Conservation (phyloP, 768 basidiomycete genomes). For the Boletus rubescentipes region DNA sequence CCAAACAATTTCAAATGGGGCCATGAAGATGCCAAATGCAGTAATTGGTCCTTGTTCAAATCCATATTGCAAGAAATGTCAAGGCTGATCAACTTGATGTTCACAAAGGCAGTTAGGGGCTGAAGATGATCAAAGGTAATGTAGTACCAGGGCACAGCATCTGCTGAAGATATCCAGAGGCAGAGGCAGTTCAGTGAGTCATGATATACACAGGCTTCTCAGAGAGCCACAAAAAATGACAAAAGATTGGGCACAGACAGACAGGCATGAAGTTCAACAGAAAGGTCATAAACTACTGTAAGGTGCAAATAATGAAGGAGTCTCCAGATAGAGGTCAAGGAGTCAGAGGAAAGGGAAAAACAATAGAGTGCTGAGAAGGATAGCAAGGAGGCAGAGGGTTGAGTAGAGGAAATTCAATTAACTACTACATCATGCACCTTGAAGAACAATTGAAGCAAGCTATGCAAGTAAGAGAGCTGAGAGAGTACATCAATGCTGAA, state of each 20-base stretch:
- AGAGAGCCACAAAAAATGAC: slow-evolving; percentile 3
- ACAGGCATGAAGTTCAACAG: background rate
- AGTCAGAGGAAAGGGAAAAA: background rate
- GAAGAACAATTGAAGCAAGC: background rate
- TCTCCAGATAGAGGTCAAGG: background rate
- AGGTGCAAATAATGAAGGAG: background rate
- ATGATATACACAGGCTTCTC: background rate
- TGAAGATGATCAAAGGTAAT: slow-evolving; percentile 1
- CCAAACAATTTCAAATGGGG: background rate
- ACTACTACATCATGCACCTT: background rate
- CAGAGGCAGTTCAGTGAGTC: background rate
- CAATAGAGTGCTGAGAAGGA: slow-evolving; percentile 1
- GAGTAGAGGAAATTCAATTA: background rate
- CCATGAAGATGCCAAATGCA: slow-evolving; percentile 16
- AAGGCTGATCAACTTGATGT: slow-evolving; percentile 2
- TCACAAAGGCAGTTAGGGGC: slow-evolving; percentile 5
- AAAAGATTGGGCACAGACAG: background rate
- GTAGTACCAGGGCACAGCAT: background rate
- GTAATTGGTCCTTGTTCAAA: slow-evolving; percentile 3
- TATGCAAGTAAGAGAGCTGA: slow-evolving; percentile 1
- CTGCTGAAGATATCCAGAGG: too few species aligned
- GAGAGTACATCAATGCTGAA: background rate
- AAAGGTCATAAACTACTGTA: background rate
- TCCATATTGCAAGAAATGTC: background rate
- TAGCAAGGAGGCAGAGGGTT: background rate